Evolutionary conservation across 2,329 filamentous ascomycete genomes (phyloP), one percentile per base, ranked within the genome.

Genomic region (Daldinia eschscholtzii): DNA sequence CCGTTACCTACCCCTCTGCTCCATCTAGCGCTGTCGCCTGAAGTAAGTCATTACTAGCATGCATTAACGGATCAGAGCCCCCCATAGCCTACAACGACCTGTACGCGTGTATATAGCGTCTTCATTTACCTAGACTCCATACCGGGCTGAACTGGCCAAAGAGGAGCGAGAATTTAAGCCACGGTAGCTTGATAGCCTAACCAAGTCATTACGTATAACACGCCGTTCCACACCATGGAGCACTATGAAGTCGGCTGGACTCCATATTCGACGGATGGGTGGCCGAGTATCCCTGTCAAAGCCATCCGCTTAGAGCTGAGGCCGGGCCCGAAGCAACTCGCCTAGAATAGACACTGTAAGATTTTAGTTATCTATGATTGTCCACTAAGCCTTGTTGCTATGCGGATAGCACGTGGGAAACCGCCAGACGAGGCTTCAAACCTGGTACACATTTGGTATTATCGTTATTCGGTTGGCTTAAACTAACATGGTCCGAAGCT

Each of bases 291-390:
- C 52, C 53, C 20, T 9, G 35, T 57, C 6, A 9, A 57, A 52
- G 7, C 15, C 12, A 56, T 41, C 18, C 44, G 33, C 30, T 61
- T n/a, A 28, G 55, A 68, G 65, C 65, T 70, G 61, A 68, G 60
- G 53, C 62, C 46, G 61, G 65, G 57, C 48, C 62, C 46, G 26
- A 61, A 28, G 41, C 37, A 56, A 15, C 41, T 65, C 39, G 37
- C 44, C 44, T 13, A 18, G 62, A 63, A 61, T 48, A 63, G 53
- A 57, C 23, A 35, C 15, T 35, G 65, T 64, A 26, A 64, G 62
- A 68, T 64, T 63, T 68, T 64, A 64, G 59, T 55, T 18, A 28
- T 26, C 42, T 23, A 48, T 13, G 46, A 63, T 33, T 41, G 20
- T 20, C 37, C 35, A 37, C 18, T 23, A 55, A 44, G 50, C 50